Evolutionary conservation across 2,329 filamentous ascomycete species (phyloP).

Genomic region (Hirsutella minnesotensis): DNA sequence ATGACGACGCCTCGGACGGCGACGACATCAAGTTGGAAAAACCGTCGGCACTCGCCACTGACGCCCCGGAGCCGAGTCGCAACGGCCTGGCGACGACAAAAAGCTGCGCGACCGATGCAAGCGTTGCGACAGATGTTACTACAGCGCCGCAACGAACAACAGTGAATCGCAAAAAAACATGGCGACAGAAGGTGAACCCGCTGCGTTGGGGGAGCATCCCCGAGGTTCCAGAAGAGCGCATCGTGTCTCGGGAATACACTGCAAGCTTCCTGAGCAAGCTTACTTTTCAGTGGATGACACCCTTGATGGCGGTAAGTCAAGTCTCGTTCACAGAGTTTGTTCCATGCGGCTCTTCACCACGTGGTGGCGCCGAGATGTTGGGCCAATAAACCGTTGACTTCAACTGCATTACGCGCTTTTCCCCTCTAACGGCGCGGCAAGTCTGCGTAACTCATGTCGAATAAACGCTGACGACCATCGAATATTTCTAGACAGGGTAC

Average conservation of each 20-base stretch:
- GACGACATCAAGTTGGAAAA: conserved; percentile 4
- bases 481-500: conserved; percentile 56
- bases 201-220: conserved; percentile 46
- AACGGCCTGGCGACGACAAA: conserved; percentile 20
- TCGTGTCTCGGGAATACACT: conserved; percentile 54
- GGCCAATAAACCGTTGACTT: background rate
- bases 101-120: conserved; percentile 43
- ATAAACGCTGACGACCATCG: background rate
- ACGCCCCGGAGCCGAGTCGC: background rate
- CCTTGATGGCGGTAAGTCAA: conserved; percentile 62
- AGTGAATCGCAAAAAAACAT: conserved; percentile 35
- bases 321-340: background rate
- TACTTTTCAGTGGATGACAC: conserved; percentile 83
- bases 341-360: background rate
- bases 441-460: too few species aligned
- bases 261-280: conserved; percentile 65
- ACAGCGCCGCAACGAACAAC: conserved; percentile 13
- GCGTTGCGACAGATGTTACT: conserved; percentile 32
- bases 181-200: conserved; percentile 52
- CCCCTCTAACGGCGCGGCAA: too few species aligned
- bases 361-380: background rate
- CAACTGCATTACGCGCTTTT: too few species aligned
- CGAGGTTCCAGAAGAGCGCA: conserved; percentile 40
- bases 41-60: background rate
- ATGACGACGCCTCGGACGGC: conserved; percentile 5